Conservation (phyloP, 257 asterid genomes). For the Jaltomata sinuosa region DNA sequence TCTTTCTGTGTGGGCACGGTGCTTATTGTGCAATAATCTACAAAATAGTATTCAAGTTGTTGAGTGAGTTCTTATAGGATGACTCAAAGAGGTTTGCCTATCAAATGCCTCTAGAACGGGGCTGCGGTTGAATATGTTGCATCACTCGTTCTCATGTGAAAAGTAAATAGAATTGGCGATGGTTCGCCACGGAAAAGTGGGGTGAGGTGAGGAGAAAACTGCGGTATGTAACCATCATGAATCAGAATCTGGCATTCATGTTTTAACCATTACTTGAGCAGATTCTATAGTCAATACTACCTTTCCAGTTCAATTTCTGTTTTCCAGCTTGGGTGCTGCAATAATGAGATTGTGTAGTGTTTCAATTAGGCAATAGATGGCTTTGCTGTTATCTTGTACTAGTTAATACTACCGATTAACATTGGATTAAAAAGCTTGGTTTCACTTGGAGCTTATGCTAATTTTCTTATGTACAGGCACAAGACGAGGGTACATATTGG, state of each 20-base stretch:
- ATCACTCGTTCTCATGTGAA: neutral
- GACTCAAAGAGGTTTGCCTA: neutral
- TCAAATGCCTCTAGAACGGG: neutral
- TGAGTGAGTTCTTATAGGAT: neutral
- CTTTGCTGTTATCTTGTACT: neutral
- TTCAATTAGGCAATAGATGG: neutral
- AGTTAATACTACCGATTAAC: neutral
- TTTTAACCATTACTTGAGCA: neutral
- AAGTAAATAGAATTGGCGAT: neutral
- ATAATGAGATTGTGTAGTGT: neutral
- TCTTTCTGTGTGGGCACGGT: neutral
- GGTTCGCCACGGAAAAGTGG: neutral
- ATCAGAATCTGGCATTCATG: neutral
- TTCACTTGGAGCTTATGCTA: neutral
- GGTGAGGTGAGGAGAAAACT: neutral
- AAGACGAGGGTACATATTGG: constrained; percentile 82
- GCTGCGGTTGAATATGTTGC: neutral
- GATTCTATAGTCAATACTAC: neutral
- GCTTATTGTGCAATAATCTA: neutral
- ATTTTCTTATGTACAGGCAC: constrained; percentile 40
- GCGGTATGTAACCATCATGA: neutral
- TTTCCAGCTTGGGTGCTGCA: neutral
- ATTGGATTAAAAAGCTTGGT: neutral
- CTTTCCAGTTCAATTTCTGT: neutral
- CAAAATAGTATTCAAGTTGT: neutral